Percentiles rank a stretch among this genome's conserved stretches.
Evolutionary conservation across 768 basidiomycete species (phyloP).

Genomic region (Sarcomyxa edulis): DNA sequence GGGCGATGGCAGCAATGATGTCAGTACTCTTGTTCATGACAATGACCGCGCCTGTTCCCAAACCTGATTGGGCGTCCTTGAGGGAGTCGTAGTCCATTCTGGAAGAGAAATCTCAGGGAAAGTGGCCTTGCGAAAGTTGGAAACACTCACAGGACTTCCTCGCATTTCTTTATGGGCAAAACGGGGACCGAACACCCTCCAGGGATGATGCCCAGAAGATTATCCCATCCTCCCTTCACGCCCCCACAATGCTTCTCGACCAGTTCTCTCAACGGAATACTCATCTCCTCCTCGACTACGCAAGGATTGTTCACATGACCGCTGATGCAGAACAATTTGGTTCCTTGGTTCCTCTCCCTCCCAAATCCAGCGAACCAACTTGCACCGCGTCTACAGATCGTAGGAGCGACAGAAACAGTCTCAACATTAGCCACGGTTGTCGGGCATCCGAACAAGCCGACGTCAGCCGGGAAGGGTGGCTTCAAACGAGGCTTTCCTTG

Average conservation of each 20-base stretch:
- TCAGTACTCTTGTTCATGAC: conserved; percentile 99
- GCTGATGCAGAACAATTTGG: conserved; percentile 95
- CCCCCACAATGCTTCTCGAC: conserved; percentile 98
- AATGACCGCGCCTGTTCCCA: conserved; percentile 97
- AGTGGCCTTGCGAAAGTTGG: not conserved
- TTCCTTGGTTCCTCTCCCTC: conserved; percentile 87
- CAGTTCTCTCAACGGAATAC: conserved; percentile 89
- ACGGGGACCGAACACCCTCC: conserved; percentile 95
- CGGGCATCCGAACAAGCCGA: conserved; percentile 95
- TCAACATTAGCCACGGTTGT: conserved; percentile 98
- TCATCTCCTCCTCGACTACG: conserved; percentile 99
- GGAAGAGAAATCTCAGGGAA: not conserved
- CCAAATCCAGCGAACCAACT: conserved; percentile 94
- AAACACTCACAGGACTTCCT: conserved; percentile 76
- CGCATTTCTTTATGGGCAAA: conserved; percentile 76
- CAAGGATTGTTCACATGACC: conserved; percentile 99
- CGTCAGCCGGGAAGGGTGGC: conserved; percentile 98
- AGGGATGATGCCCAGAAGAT: conserved; percentile 93
- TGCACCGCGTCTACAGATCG: conserved; percentile 86
- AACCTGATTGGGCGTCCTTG: conserved; percentile 92
- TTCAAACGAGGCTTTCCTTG: conserved; percentile 97
- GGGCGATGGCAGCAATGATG: conserved; percentile 88
- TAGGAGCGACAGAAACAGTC: conserved; percentile 96
- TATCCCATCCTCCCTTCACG: conserved; percentile 93
- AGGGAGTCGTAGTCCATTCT: conserved; percentile 99